Conservation (phyloP, 129 eudicot species). For the Tanacetum coccineum region DNA sequence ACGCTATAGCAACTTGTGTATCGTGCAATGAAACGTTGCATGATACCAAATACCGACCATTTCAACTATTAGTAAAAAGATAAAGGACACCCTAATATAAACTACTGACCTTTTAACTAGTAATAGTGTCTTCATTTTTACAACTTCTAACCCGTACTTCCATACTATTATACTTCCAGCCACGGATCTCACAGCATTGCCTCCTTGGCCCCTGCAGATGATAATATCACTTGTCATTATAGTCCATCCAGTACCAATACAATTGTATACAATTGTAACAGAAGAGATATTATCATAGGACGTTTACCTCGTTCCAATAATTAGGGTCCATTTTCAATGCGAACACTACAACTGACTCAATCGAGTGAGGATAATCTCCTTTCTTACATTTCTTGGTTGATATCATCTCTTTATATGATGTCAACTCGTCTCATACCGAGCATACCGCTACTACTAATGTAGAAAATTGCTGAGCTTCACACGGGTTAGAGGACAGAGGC, state of each 20-base stretch:
- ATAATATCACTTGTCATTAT: slow-evolving; percentile 4
- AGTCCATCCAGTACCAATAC: not conserved
- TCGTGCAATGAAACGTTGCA: not conserved
- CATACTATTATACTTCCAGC: slow-evolving; percentile 41
- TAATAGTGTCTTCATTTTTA: slow-evolving; percentile 41
- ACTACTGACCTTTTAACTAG: slow-evolving; percentile 27
- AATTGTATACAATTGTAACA: no score
- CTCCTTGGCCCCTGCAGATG: slow-evolving; percentile 59
- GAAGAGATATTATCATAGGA: no score
- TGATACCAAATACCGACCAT: slow-evolving; percentile 7
- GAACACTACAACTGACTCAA: slow-evolving; percentile 43
- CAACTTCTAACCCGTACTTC: slow-evolving; percentile 54
- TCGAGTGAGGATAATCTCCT: slow-evolving; percentile 39
- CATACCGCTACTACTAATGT: slow-evolving; percentile 39
- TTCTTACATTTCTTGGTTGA: slow-evolving; percentile 32
- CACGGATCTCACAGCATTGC: slow-evolving; percentile 63
- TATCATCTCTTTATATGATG: slow-evolving; percentile 38
- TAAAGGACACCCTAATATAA: not conserved
- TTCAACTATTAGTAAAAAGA: not conserved
- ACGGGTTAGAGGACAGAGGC: slow-evolving; percentile 43
- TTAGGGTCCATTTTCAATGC: slow-evolving; percentile 58
- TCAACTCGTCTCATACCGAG: slow-evolving; percentile 38
- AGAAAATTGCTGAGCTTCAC: slow-evolving; percentile 52
- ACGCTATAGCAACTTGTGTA: not conserved
- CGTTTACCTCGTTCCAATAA: slow-evolving; percentile 55